Evolutionary conservation across 805 yeast species (phyloP), one percentile per base, ranked within the genome.

Genomic region (Saccharomycopsis sp.): DNA sequence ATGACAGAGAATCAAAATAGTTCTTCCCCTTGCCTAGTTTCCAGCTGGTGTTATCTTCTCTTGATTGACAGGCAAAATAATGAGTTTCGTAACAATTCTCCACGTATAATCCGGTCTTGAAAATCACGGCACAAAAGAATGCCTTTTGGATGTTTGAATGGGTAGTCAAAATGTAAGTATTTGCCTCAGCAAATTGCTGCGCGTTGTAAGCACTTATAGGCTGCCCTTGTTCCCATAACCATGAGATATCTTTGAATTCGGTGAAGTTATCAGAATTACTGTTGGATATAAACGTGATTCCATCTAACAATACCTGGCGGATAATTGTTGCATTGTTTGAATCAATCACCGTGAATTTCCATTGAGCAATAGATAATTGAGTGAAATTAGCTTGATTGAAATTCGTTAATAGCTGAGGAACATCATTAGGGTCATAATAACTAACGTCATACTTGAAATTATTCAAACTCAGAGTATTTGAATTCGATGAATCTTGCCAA

Each of bases 61-160:
- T 40, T 38, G 67, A 64, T 29, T 71, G 68, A 61, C 97, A 90
- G 1, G 82, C 75, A 19, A 71, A 76, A 4, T 61, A 64, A 44
- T 70, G 63, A 22, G 65, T 54, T 0, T 64, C 60, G 54, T 80
- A 78, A 62, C 97, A 90, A 54, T 86, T 75, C 11, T 67, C 72
- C 0, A 85, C 81, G 3, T 48, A 44, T 86, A 90, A 84, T 1
- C 87, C 85, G 3, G 26, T 36, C 14, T 45, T 16, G 19, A 14
- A 41, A 11, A 41, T 24, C 17, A 45, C 52, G 9, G 52, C 52
- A 26, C 52, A 48, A n/a, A 29, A 31, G 19, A 23, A 43, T 6
- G 51, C 51, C n/a, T 35, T 22, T 23, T 16, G 41, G n/a, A 38
- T 19, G 4, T 36, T 31, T 19, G 43, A 40, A 9, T 16, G 24